A percentile compares a stretch with the other conserved stretches of the same genome.
phyloP scores from a whole-genome alignment of 495 filamentous ascomycete genomes.

The Paragyromitra xinjiangensis region DNA sequence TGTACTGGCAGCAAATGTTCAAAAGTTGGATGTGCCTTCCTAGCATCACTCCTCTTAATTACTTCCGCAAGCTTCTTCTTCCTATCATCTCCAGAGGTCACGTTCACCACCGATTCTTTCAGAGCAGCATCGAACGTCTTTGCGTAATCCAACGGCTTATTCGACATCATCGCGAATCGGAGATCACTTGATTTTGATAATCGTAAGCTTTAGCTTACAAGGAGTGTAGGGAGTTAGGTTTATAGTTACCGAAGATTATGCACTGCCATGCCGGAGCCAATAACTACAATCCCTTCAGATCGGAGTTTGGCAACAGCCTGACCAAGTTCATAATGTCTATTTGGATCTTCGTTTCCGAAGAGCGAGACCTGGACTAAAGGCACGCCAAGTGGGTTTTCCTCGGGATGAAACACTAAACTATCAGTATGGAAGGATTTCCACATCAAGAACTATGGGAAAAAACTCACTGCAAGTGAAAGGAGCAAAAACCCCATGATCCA shows the following conservation, averaged over 20 bases:
- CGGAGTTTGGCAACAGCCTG: slow-evolving; percentile 73
- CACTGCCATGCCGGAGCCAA: slow-evolving; percentile 86
- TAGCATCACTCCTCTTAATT: slow-evolving; percentile 71
- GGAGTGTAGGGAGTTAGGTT: slow-evolving; percentile 15
- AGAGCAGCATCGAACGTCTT: slow-evolving; percentile 80
- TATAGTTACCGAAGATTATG: slow-evolving; percentile 70
- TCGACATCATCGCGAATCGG: slow-evolving; percentile 61
- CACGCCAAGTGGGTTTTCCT: slow-evolving; percentile 76
- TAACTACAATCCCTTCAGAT: slow-evolving; percentile 75
- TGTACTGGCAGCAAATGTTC: slow-evolving; percentile 84
- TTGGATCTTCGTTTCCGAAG: slow-evolving; percentile 72
- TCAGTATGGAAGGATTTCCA: slow-evolving; percentile 15
- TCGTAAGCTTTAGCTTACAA: slow-evolving; percentile 4
- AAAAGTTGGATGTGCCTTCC: slow-evolving; percentile 78
- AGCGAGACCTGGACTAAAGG: slow-evolving; percentile 85
- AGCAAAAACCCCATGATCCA: slow-evolving; percentile 75
- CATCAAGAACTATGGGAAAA: neutral
- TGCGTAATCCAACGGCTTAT: slow-evolving; percentile 70
- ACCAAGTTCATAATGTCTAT: slow-evolving; percentile 76
- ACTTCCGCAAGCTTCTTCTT: slow-evolving; percentile 69
- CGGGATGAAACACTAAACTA: slow-evolving; percentile 69
- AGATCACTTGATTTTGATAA: slow-evolving; percentile 64
- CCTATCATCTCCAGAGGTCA: slow-evolving; percentile 64
- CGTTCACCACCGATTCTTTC: slow-evolving; percentile 70
- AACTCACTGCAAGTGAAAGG: slow-evolving; percentile 45